Conservation (phyloP, 192 early-diverging fungal genomes). For the Linnemannia exigua region DNA sequence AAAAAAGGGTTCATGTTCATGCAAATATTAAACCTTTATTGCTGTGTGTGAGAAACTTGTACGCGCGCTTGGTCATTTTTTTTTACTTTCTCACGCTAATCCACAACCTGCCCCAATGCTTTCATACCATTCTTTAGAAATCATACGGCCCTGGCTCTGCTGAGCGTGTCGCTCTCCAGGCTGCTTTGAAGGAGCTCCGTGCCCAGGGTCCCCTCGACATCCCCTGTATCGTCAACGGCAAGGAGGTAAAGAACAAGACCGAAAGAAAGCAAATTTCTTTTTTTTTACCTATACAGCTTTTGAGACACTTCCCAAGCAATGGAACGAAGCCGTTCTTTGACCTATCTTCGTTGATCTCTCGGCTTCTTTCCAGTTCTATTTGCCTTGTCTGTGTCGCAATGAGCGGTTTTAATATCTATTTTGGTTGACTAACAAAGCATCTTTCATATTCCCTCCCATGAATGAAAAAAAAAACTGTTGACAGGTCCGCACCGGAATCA, state of each 20-base stretch:
- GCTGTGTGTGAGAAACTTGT: neutral
- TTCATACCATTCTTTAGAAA: slow-evolving; percentile 51
- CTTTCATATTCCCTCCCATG: neutral
- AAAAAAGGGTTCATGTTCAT: neutral
- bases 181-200: slow-evolving; percentile 84
- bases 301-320: neutral
- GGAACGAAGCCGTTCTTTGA: neutral
- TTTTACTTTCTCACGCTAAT: slow-evolving; percentile 39
- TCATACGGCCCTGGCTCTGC: slow-evolving; percentile 81
- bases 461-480: neutral
- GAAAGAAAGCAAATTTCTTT: neutral
- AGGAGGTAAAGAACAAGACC: slow-evolving; percentile 67
- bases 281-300: neutral
- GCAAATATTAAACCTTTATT: neutral
- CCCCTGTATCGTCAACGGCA: slow-evolving; percentile 88
- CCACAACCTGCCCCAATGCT: neutral
- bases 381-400: neutral
- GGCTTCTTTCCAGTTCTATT: neutral
- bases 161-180: slow-evolving; percentile 81
- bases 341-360: neutral
- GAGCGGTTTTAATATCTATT: neutral
- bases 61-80: neutral
- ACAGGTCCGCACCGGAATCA: slow-evolving; percentile 70
- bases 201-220: slow-evolving; percentile 78
- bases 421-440: neutral